Evolutionary conservation across 1,284 basidiomycete species (phyloP).

Genomic region (Coniferiporia sulphurascens): DNA sequence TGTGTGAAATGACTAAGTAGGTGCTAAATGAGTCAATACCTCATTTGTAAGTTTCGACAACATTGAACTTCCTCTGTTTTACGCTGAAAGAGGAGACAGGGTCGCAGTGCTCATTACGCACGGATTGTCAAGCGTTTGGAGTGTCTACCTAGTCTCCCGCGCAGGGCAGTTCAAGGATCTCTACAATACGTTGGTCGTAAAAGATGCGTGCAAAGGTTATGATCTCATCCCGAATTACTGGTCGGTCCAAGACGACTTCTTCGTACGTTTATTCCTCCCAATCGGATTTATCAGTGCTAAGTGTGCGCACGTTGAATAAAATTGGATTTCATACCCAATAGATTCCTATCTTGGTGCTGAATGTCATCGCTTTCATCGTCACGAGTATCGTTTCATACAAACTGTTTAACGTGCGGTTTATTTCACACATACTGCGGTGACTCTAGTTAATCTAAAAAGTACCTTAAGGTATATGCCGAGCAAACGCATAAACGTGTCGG

Average conservation of each 20-base stretch:
- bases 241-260: slow-evolving; percentile 7
- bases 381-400: slow-evolving; percentile 8
- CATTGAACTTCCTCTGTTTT: background rate
- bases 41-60: slow-evolving; percentile 15
- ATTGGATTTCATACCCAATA: background rate
- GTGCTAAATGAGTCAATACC: slow-evolving; percentile 20
- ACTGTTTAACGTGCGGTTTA: slow-evolving; percentile 12
- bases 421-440: too few relatives aligned
- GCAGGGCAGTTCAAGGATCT: slow-evolving; percentile 5
- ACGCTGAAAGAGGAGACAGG: slow-evolving; percentile 1
- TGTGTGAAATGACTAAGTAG: background rate
- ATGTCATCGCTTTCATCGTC: slow-evolving; percentile 1
- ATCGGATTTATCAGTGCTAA: too few relatives aligned
- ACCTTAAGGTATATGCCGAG: slow-evolving; percentile 16
- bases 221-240: slow-evolving; percentile 18
- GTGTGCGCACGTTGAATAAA: background rate
- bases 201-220: slow-evolving; percentile 17
- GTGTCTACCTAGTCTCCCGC: slow-evolving; percentile 14
- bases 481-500: slow-evolving; percentile 25
- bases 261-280: slow-evolving; percentile 4
- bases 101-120: slow-evolving; percentile 17
- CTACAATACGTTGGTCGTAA: slow-evolving; percentile 13
- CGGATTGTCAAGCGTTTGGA: slow-evolving; percentile 17
- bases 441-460: background rate
- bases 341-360: slow-evolving; percentile 15